phyloP scores from a whole-genome alignment of 768 basidiomycete genomes.

The Tephrocybe sp. region DNA sequence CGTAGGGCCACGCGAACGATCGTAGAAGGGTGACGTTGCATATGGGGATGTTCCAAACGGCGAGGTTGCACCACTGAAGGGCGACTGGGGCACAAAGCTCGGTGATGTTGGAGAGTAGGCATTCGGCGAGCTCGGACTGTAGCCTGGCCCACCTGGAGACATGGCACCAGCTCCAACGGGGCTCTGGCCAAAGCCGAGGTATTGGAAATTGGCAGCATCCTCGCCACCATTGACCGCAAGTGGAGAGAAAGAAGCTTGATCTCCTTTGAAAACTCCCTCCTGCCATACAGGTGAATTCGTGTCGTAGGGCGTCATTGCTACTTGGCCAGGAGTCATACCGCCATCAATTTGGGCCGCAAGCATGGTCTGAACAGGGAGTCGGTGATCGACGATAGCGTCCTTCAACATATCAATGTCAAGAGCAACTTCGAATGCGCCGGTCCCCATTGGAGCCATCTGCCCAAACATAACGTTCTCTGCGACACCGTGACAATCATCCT shows the following conservation, averaged over 20 bases:
- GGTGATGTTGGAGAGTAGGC: slow-evolving; percentile 90
- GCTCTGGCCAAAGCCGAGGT: slow-evolving; percentile 80
- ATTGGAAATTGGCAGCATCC: slow-evolving; percentile 72
- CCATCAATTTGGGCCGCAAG: slow-evolving; percentile 78
- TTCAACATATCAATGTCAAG: slow-evolving; percentile 98
- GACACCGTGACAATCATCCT: slow-evolving; percentile 96
- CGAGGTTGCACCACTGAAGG: slow-evolving; percentile 80
- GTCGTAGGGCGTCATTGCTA: slow-evolving; percentile 97
- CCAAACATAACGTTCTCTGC: slow-evolving; percentile 99
- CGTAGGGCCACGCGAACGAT: slow-evolving; percentile 57
- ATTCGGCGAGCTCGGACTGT: slow-evolving; percentile 91
- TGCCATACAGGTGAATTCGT: slow-evolving; percentile 86
- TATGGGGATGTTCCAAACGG: slow-evolving; percentile 82
- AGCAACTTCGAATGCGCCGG: slow-evolving; percentile 93
- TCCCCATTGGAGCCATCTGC: slow-evolving; percentile 99
- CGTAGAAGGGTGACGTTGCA: slow-evolving; percentile 83
- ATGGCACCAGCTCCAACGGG: slow-evolving; percentile 82
- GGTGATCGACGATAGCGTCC: slow-evolving; percentile 96
- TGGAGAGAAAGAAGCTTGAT: slow-evolving; percentile 93
- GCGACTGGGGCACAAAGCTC: slow-evolving; percentile 78
- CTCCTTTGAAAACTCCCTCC: slow-evolving; percentile 75
- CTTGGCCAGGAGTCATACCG: slow-evolving; percentile 89
- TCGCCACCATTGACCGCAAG: slow-evolving; percentile 86
- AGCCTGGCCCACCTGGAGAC: slow-evolving; percentile 87
- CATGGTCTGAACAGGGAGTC: slow-evolving; percentile 82